These are phyloP conservation scores for Erysimum cheiranthoides DNA, from an alignment of 345 rosid genomes.

Conservation along the genomic window DNA sequence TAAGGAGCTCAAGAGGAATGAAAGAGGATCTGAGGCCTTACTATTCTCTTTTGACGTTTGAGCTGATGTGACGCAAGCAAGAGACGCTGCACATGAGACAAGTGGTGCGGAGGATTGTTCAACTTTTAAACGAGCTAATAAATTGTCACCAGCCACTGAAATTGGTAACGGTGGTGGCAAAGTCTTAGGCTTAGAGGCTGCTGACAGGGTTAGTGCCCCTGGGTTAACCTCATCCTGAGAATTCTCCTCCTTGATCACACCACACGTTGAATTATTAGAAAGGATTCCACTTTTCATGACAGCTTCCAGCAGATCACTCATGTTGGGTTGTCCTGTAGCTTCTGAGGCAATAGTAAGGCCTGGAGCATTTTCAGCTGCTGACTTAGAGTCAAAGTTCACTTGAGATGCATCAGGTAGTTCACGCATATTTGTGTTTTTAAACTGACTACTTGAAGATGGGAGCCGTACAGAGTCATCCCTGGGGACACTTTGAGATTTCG, in stretches of 20 bases:
- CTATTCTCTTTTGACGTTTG: constrained; percentile 52
- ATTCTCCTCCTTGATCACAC: constrained; percentile 45
- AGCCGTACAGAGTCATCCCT: constrained; percentile 45
- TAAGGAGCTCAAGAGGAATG: constrained; percentile 86
- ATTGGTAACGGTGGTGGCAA: constrained; percentile 43
- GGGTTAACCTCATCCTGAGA: constrained; percentile 49
- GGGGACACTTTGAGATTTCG: constrained; percentile 46
- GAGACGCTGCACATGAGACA: constrained; percentile 53
- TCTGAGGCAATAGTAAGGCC: constrained; percentile 51
- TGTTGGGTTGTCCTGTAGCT: constrained; percentile 55
- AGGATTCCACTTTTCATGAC: constrained; percentile 80
- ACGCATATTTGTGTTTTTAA: constrained; percentile 37
- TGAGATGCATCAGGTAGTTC: constrained; percentile 54
- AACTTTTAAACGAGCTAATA: constrained; percentile 46
- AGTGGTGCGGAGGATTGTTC: constrained; percentile 53
- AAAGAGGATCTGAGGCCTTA: constrained; percentile 67
- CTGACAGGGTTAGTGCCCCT: constrained; percentile 39
- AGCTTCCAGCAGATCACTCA: constrained; percentile 73
- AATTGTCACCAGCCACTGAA: constrained; percentile 46
- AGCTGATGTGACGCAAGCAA: constrained; percentile 43
- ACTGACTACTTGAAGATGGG: constrained; percentile 45
- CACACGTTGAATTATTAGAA: constrained; percentile 46
- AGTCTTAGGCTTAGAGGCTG: constrained; percentile 48
- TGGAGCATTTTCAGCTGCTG: constrained; percentile 45
- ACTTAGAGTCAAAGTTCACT: constrained; percentile 47